A percentile compares a stretch with the other conserved stretches of the same genome.
Conservation (phyloP, 2,329 filamentous ascomycete species). For the Aspergillus uvarum region DNA sequence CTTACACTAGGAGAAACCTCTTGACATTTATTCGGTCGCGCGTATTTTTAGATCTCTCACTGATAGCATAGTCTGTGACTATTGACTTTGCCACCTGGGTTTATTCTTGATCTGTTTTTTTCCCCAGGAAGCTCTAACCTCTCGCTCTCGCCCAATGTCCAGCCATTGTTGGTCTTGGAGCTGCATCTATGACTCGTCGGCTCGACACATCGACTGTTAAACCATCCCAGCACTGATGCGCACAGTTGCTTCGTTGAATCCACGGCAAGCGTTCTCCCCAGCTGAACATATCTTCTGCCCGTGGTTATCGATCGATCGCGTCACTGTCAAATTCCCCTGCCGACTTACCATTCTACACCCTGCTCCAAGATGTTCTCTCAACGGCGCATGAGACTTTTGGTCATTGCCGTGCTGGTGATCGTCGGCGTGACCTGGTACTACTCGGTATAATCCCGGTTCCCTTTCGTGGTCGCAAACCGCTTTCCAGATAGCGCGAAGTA, state of each 20-base stretch:
- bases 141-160: constrained; percentile 17
- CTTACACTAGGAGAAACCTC: neutral
- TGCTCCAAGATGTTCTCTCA: constrained; percentile 61
- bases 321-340: neutral
- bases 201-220: constrained; percentile 9
- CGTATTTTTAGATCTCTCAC: neutral
- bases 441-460: constrained; percentile 53
- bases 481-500: neutral
- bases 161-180: constrained; percentile 12
- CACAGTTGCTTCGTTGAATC: neutral
- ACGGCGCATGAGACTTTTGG: constrained; percentile 67
- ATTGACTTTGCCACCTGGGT: neutral
- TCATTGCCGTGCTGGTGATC: constrained; percentile 63
- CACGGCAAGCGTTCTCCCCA: neutral
- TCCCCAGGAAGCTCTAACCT: neutral
- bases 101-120: neutral
- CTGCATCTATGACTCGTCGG: constrained; percentile 19
- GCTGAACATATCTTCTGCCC: neutral
- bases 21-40: neutral
- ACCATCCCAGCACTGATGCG: constrained; percentile 7
- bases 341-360: neutral
- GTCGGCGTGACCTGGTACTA: constrained; percentile 72
- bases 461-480: neutral
- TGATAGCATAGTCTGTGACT: neutral
- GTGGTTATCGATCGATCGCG: neutral